Evolutionary conservation across 1,284 basidiomycete genomes (phyloP), one percentile per base, ranked within the genome.

Genomic region (Ceratobasidium sp.): DNA sequence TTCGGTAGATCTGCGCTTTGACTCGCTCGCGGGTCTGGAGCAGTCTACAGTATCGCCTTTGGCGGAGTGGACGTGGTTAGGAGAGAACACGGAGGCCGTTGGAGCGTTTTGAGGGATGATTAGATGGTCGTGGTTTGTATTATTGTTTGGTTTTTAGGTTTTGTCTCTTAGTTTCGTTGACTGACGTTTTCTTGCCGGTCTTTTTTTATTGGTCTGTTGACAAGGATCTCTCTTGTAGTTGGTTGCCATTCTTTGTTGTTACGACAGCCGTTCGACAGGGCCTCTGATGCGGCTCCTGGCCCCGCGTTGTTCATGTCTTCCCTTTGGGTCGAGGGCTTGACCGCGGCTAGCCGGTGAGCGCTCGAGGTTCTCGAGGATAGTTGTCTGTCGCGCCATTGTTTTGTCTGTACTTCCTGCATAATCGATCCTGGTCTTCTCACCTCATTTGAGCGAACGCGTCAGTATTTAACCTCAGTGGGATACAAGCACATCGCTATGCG

Each of bases 71-170:
- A 74, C 57, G 30, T 74, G 70, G 70, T 74, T 74, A 74, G 70
- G 70, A 62, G 70, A 74, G 41, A 64, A 44, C 59, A 74, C 70
- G 18, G 70, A 64, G 59, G 35, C 27, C n/a, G 70, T 74, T 18
- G 70, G 70, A 48, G 70, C 59, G 70, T 74, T 74, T 35, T 74
- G 59, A 62, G 44, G n/a, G n/a, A n/a, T 74, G 57, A 33, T 88
- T 75, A 65, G 62, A 65, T 64, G n/a, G 57, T 60, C 52, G 18
- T 74, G 44, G 38, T 52, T 48, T 74, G 38, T 86, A 83, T 78
- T 54, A 60, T 80, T 74, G 30, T 1, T 50, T 38, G n/a, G n/a
- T 35, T 23, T 62, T 52, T 64, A 35, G 59, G 44, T 62, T 74
- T 46, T 64, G 14, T 59, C 35, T 52, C n/a, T 10, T 57, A 55